Percentiles rank a stretch among this genome's conserved stretches.
phyloP scores from a whole-genome alignment of 768 basidiomycete genomes.

The Rhodotorula sphaerocarpa region DNA sequence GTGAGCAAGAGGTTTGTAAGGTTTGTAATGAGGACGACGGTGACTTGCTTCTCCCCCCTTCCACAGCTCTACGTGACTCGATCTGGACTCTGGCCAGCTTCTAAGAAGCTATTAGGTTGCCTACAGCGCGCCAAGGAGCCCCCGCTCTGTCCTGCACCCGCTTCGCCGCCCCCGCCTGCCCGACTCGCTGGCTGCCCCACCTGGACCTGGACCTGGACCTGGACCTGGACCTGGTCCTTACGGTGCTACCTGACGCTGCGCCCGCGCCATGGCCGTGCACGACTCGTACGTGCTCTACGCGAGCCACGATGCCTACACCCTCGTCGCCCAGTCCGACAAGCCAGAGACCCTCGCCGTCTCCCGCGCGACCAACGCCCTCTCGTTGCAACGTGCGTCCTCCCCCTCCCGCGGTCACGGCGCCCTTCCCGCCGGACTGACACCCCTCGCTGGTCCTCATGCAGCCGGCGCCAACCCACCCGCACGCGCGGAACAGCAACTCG shows the following conservation, averaged over 20 bases:
- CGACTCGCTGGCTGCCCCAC: neutral
- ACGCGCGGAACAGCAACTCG: conserved; percentile 43
- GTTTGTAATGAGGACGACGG: neutral
- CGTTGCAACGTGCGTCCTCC: conserved; percentile 43
- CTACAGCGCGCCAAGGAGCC: neutral
- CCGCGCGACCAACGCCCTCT: conserved; percentile 43
- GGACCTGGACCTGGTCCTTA: neutral
- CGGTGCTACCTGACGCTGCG: neutral
- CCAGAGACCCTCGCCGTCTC: conserved; percentile 44
- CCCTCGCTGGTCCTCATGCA: neutral
- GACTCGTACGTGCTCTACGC: conserved; percentile 28
- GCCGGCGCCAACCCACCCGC: conserved; percentile 39
- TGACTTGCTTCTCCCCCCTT: neutral
- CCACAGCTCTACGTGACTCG: neutral
- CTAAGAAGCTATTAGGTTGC: neutral
- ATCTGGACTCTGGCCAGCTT: too few relatives aligned
- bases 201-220: neutral
- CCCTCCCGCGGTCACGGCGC: neutral
- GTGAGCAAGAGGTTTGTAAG: too few relatives aligned
- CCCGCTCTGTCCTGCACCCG: too few relatives aligned
- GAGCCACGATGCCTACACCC: conserved; percentile 27
- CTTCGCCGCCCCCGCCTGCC: neutral
- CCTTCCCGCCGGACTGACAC: neutral
- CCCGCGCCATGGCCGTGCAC: conserved; percentile 7
- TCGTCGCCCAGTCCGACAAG: conserved; percentile 30